These are phyloP conservation scores for Exserohilum turcica DNA, from an alignment of 2,329 filamentous ascomycete species.

Conservation along the genomic window DNA sequence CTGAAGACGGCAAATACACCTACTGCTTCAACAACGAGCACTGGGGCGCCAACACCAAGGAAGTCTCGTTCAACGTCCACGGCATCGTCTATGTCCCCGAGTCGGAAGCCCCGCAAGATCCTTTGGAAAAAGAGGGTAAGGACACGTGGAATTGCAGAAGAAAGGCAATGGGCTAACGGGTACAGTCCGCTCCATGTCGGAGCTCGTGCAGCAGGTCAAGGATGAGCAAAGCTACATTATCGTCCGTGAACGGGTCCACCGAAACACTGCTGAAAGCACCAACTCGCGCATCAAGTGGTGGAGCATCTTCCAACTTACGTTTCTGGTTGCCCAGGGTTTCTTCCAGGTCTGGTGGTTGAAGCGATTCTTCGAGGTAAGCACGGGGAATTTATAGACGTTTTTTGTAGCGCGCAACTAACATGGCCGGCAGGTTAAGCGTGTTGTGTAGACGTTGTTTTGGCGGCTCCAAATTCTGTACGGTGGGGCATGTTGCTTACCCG, in stretches of 20 bases:
- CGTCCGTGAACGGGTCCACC: constrained; percentile 90
- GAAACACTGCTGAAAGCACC: constrained; percentile 98
- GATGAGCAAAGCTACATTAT: constrained; percentile 98
- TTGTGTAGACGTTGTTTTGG: constrained; percentile 26
- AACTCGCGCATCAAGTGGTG: constrained; percentile 99
- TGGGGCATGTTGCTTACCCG: not conserved
- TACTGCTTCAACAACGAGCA: constrained; percentile 99
- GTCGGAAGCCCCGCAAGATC: constrained; percentile 80
- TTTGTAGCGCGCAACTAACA: constrained; percentile 10
- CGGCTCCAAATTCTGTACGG: not conserved
- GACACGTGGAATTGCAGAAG: not conserved
- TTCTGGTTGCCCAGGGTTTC: constrained; percentile 87
- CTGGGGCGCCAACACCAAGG: constrained; percentile 94
- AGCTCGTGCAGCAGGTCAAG: constrained; percentile 88
- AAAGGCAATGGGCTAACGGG: constrained; percentile 18
- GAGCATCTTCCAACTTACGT: constrained; percentile 93
- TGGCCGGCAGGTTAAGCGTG: constrained; percentile 38
- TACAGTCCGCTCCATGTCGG: constrained; percentile 78
- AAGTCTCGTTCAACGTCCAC: constrained; percentile 99
- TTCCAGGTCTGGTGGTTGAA: constrained; percentile 99
- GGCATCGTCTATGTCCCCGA: constrained; percentile 97
- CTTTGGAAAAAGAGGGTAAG: constrained; percentile 86
- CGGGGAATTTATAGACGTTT: not conserved
- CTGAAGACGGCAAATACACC: constrained; percentile 82
- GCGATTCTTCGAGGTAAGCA: constrained; percentile 85